Base-by-base conservation (phyloP, 345 rosid species). In the Lumnitzera racemosa region DNA sequence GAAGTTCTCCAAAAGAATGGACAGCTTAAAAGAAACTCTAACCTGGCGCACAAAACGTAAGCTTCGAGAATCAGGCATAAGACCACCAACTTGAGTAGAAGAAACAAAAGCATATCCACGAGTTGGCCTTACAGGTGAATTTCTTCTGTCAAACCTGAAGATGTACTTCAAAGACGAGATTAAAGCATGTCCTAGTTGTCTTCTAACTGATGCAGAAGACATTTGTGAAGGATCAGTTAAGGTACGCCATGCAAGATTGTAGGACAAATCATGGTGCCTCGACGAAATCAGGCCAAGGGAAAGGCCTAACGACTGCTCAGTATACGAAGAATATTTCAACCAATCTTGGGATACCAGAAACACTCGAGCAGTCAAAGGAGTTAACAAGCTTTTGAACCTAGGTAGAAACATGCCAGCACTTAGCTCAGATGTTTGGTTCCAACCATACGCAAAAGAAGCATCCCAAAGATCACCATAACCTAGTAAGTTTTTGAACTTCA, bases 391-490 rank as follows among this genome's bases (percentile, higher is more conserved):
- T 73, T 56, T 81, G 67, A 94, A 83, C 76, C 86, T 86, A 2
- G 97, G 99, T 56, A 90, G 14, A 65, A 73, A 81, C 65, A 88
- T 67, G 27, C 99, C 97, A 49, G 85, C 75, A 67, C 97, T 87
- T 55, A 82, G 67, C 84, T 94, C 97, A 10, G 87, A 76, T n/a
- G 87, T 76, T 62, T 76, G 87, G 65, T 90, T 94, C 75, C 72
- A 81, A 57, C 95, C 96, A 82, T 76, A 88, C 9, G 86, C 86
- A 69, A 94, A 51, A 63, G 92, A 79, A 48, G 86, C 81, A 58
- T 94, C 95, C 99, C 99, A 94, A 24, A 84, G 76, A 78, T 94
- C 99, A 55, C 97, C 97, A 77, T 78, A 81, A 12, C 99, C 99
- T 70, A 88, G 80, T 61, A 88, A 52, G 68, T 94, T 94, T 74